Base-by-base conservation (phyloP, 768 basidiomycete genomes). In the Xerocomellus intermedius region DNA sequence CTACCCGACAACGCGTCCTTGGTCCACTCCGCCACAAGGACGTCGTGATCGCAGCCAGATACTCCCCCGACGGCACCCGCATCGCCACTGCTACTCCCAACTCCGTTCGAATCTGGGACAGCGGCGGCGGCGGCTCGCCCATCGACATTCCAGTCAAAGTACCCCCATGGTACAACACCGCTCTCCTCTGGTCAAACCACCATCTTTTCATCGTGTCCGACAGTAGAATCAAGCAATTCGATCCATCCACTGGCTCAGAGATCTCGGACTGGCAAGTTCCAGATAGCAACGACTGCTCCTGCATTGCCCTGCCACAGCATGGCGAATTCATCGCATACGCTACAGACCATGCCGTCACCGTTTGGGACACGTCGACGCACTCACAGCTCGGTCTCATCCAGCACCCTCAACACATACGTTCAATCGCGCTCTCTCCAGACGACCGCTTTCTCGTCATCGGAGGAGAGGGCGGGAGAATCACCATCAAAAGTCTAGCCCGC, bases 101-200 rank as follows among this genome's bases (percentile, higher is more conserved):
- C 1, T 39, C 17, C 8, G 17, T 59, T 32, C 33, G 37, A 6
- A 10, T 57, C 24, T 52, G 24, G 30, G 38, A 57, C 26, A 26
- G 42, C 43, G 13, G 19, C 17, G 17, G 45, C 30, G 52, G 52
- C 8, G 8, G 33, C 7, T 14, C 50, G 19, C 41, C 58, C 9
- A 17, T 33, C 9, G 30, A 42, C 6, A 30, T 55, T 12, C 4
- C 8, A 5, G 6, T 35, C 1, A 2, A 8, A 8, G 39, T 56
- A 2, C 14, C 22, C 21, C 42, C 38, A 1, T 4, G 2, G 6
- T 28, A 14, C 39, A 58, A 58, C 28, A 2, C 32, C 1, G 50
- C 50, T 35, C 58, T 61, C 14, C 7, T 49, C n/a, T 58, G 57
- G 57, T 39, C 35, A 6, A 22, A 17, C 46, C 12, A 51, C 2